These are phyloP conservation scores for Vickermania ingenoplastis DNA, from an alignment of 208 protist genomes.

Conservation along the genomic window DNA sequence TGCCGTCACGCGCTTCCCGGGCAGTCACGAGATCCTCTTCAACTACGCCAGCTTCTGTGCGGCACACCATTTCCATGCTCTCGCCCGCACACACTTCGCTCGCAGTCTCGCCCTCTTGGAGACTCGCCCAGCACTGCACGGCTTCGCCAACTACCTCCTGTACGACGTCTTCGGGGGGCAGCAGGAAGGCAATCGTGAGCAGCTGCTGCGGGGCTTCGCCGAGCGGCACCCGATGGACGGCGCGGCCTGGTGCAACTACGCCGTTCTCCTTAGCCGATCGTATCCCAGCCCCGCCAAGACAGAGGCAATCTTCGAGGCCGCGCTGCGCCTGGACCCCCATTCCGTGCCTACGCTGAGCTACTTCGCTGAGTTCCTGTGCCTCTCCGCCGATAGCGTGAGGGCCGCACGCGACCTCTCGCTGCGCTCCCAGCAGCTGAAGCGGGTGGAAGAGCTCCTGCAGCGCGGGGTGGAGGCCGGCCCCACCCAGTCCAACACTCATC, in stretches of 20 bases:
- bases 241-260: conserved; percentile 38
- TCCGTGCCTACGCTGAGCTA: conserved; percentile 32
- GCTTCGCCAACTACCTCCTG: conserved; percentile 65
- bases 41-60: conserved; percentile 79
- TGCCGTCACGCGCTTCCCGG: conserved; percentile 44
- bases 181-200: conserved; percentile 32
- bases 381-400: conserved; percentile 25
- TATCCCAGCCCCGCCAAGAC: conserved; percentile 54
- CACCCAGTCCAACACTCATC: conserved; percentile 22
- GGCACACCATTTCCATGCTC: conserved; percentile 26
- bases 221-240: conserved; percentile 20
- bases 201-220: conserved; percentile 37
- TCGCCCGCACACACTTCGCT: conserved; percentile 67
- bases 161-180: conserved; percentile 22
- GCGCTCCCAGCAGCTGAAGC: conserved; percentile 28
- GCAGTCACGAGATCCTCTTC: conserved; percentile 41
- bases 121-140: conserved; percentile 32
- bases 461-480: conserved; percentile 32
- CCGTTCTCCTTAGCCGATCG: conserved; percentile 47
- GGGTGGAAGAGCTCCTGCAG: conserved; percentile 40
- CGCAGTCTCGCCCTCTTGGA: conserved; percentile 47
- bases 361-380: conserved; percentile 59
- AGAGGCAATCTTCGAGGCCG: conserved; percentile 41
- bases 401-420: conserved; percentile 22
- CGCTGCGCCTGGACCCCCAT: conserved; percentile 33